phyloP scores from a whole-genome alignment of 2,329 filamentous ascomycete genomes.

The Neofusicoccum kwambonambiense region DNA sequence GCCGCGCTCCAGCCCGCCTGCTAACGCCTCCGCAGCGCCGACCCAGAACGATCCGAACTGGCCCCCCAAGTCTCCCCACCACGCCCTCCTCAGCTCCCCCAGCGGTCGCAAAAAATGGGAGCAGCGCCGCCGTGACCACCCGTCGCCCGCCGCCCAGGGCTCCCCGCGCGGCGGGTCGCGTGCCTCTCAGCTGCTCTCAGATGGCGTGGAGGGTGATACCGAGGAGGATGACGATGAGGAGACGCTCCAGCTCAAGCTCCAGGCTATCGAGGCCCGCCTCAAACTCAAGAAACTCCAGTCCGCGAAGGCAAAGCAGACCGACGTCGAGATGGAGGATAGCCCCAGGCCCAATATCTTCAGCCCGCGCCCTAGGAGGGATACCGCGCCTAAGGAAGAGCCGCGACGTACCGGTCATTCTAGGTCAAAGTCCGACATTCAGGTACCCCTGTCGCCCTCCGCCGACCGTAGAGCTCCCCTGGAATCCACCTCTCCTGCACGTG shows the following conservation, averaged over 20 bases:
- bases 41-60: slow-evolving; percentile 48
- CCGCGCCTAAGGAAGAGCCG: slow-evolving; percentile 20
- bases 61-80: slow-evolving; percentile 63
- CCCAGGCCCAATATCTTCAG: slow-evolving; percentile 30
- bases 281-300: slow-evolving; percentile 85
- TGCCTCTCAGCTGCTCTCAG: slow-evolving; percentile 21
- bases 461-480: slow-evolving; percentile 47
- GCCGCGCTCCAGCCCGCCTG: not conserved
- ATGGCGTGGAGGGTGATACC: slow-evolving; percentile 52
- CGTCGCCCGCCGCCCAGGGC: slow-evolving; percentile 54
- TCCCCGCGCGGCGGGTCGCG: slow-evolving; percentile 3
- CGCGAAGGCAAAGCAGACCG: slow-evolving; percentile 48
- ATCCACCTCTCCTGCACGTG: slow-evolving; percentile 73
- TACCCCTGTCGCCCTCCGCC: slow-evolving; percentile 71
- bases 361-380: slow-evolving; percentile 29
- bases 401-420: not conserved
- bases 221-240: slow-evolving; percentile 79
- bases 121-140: slow-evolving; percentile 50
- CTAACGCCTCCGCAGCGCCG: slow-evolving; percentile 22
- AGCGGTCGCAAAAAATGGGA: slow-evolving; percentile 74
- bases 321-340: slow-evolving; percentile 25
- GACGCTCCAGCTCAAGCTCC: slow-evolving; percentile 78
- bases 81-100: slow-evolving; percentile 67
- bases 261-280: slow-evolving; percentile 83
- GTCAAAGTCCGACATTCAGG: slow-evolving; percentile 55